Percentiles rank a stretch among this genome's conserved stretches.
Evolutionary conservation across 2,329 filamentous ascomycete species (phyloP).

Genomic region (Microcera coccophila): DNA sequence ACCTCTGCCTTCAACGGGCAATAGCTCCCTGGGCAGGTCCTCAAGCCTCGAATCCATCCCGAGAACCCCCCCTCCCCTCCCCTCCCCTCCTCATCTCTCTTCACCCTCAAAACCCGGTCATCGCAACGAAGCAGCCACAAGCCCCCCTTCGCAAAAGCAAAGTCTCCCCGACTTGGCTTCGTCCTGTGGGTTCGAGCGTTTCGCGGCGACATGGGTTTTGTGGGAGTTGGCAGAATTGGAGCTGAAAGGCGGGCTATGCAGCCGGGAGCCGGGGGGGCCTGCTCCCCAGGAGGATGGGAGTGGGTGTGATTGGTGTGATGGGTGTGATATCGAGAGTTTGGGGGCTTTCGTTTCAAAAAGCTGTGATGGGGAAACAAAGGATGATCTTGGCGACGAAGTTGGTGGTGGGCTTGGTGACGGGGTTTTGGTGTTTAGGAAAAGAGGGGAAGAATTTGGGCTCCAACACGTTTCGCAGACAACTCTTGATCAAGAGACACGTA

Average conservation of each 20-base stretch:
- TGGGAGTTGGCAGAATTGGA: no score
- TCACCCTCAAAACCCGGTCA: background rate
- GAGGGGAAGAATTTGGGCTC: no score
- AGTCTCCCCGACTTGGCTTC: background rate
- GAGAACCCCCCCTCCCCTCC: background rate
- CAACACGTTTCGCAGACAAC: no score
- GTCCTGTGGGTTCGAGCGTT: slow-evolving; percentile 2
- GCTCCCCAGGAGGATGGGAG: slow-evolving; percentile 28
- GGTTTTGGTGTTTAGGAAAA: background rate
- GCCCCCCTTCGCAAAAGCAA: background rate
- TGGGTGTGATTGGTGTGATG: slow-evolving; percentile 24
- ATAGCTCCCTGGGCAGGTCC: background rate
- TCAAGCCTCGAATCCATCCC: background rate
- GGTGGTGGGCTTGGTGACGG: background rate
- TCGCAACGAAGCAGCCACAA: background rate
- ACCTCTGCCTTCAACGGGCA: background rate
- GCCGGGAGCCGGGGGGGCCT: slow-evolving; percentile 24
- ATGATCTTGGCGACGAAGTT: background rate
- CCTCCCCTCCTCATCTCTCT: background rate
- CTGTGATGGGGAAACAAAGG: background rate
- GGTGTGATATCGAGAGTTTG: slow-evolving; percentile 10
- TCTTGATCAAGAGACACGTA: no score
- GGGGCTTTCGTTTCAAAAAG: background rate
- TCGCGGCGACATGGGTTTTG: slow-evolving; percentile 13
- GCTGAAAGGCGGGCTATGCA: slow-evolving; percentile 19